phyloP scores from a whole-genome alignment of 495 filamentous ascomycete species.

The Neurospora cerealis region DNA sequence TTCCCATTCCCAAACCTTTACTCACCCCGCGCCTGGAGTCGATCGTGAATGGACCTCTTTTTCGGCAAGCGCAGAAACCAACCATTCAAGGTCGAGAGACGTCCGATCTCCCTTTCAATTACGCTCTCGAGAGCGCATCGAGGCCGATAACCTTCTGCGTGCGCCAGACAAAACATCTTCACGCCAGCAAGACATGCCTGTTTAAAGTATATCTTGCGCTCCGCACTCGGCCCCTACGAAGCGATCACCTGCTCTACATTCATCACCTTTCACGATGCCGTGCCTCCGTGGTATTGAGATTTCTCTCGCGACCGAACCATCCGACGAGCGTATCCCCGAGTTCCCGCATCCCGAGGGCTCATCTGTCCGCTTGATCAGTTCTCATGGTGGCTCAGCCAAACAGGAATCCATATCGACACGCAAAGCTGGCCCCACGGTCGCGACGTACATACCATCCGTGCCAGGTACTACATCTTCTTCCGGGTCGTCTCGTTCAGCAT shows the following conservation, averaged over 20 bases:
- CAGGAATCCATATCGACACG: slow-evolving; percentile 5
- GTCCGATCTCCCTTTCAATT: not conserved
- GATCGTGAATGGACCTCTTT: not conserved
- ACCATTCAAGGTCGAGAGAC: not conserved
- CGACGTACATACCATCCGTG: slow-evolving; percentile 41
- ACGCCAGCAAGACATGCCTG: not conserved
- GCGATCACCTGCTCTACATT: not conserved
- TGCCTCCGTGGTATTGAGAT: slow-evolving; percentile 37
- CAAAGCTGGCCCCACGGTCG: slow-evolving; percentile 29
- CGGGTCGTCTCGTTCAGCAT: not conserved
- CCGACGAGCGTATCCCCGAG: slow-evolving; percentile 28
- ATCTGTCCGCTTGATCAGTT: slow-evolving; percentile 22
- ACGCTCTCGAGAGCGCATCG: not conserved
- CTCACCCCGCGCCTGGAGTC: not conserved
- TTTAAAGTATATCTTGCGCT: not conserved
- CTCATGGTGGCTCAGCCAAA: slow-evolving; percentile 9
- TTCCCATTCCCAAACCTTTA: not conserved
- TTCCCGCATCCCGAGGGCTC: slow-evolving; percentile 43
- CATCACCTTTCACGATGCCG: slow-evolving; percentile 28
- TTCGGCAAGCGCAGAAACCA: not conserved
- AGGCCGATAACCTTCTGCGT: not conserved
- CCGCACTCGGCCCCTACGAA: not conserved
- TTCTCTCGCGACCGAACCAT: slow-evolving; percentile 23
- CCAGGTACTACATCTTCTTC: slow-evolving; percentile 26
- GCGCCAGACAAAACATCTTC: not conserved